phyloP scores from a whole-genome alignment of 1,284 basidiomycete genomes.

The Trametes versicolor region DNA sequence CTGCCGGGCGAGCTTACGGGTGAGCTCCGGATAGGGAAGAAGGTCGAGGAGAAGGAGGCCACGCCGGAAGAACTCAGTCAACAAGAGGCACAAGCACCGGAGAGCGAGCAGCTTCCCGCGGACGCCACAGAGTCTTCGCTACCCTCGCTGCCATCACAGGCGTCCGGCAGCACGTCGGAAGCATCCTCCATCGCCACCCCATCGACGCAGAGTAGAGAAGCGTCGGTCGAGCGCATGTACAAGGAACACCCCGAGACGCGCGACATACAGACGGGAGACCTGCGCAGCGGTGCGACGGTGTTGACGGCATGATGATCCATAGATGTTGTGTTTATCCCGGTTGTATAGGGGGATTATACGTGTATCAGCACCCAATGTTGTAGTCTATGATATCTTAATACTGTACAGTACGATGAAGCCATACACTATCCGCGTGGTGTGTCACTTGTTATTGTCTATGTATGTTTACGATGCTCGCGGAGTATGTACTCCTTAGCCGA shows the following conservation, averaged over 20 bases:
- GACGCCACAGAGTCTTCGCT: not conserved
- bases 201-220: conserved; percentile 15
- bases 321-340: not conserved
- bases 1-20: conserved; percentile 29
- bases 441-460: not conserved
- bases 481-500: no score
- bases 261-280: conserved; percentile 31
- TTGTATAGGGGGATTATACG: not conserved
- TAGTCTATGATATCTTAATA: conserved; percentile 20
- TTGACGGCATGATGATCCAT: not conserved
- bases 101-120: not conserved
- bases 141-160: not conserved
- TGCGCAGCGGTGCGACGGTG: conserved; percentile 22
- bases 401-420: conserved; percentile 10
- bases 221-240: conserved; percentile 27
- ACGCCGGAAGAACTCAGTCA: not conserved
- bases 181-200: conserved; percentile 28
- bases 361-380: conserved; percentile 1
- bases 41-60: not conserved
- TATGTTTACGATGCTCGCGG: no score
- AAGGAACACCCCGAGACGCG: conserved; percentile 37
- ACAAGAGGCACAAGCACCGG: not conserved
- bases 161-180: conserved; percentile 19
- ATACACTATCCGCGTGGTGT: not conserved
- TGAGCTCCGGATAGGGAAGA: not conserved